Evolutionary conservation across 306 rosid species (phyloP).

Genomic region (Herpetospermum pedunculosum): DNA sequence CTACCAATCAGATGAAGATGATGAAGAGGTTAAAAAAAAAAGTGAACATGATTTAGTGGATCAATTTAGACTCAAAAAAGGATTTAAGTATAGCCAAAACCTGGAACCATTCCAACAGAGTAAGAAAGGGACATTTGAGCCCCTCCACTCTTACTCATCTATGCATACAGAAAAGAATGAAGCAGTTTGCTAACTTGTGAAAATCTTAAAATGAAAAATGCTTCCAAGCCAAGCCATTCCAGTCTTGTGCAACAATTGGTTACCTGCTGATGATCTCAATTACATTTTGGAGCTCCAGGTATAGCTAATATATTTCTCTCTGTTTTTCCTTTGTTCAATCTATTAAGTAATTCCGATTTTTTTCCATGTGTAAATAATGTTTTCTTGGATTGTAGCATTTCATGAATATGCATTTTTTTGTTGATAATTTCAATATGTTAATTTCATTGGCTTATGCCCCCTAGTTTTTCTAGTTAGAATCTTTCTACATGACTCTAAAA

Average conservation of each 20-base stretch:
- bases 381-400: neutral
- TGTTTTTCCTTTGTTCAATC: neutral
- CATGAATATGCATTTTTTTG: neutral
- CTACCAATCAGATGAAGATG: slow-evolving; percentile 43
- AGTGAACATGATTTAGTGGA: slow-evolving; percentile 14
- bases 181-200: slow-evolving; percentile 25
- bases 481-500: neutral
- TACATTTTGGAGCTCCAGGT: slow-evolving; percentile 56
- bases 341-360: neutral
- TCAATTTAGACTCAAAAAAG: slow-evolving; percentile 16
- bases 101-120: slow-evolving; percentile 41
- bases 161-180: slow-evolving; percentile 33
- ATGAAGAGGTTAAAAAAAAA: slow-evolving; percentile 30
- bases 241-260: slow-evolving; percentile 39
- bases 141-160: slow-evolving; percentile 38
- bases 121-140: slow-evolving; percentile 43
- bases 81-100: slow-evolving; percentile 34
- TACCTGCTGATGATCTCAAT: slow-evolving; percentile 35
- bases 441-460: neutral
- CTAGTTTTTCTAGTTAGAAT: neutral
- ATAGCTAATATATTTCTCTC: neutral
- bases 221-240: slow-evolving; percentile 77
- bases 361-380: neutral
- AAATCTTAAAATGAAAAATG: slow-evolving; percentile 46
- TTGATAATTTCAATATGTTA: neutral